A percentile compares a stretch with the other conserved stretches of the same genome.
Conservation (phyloP, 2,329 filamentous ascomycete species). For the Paecilomyces fulvus region DNA sequence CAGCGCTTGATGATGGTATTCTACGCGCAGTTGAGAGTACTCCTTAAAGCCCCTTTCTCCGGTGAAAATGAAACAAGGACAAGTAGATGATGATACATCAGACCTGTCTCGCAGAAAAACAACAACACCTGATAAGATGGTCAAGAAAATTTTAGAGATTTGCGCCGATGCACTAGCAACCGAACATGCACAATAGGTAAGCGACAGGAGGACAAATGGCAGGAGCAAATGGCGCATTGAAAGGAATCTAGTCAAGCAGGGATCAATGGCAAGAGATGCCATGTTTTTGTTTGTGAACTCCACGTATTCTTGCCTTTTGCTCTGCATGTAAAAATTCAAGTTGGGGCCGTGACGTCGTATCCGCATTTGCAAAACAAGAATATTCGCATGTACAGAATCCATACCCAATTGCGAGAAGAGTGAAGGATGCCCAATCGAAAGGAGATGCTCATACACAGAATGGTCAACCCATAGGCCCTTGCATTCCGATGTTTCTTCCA, state of each 20-base stretch:
- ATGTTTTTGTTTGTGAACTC: not conserved
- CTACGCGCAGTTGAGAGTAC: too few species aligned
- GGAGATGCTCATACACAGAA: not conserved
- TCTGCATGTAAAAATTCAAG: not conserved
- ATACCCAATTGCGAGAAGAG: not conserved
- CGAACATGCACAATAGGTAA: not conserved
- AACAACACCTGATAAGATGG: not conserved
- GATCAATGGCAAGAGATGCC: not conserved
- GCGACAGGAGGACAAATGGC: not conserved
- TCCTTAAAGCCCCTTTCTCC: not conserved
- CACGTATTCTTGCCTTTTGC: not conserved
- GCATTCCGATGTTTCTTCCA: not conserved
- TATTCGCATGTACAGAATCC: constrained; percentile 1
- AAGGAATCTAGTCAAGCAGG: not conserved
- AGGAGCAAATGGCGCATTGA: not conserved
- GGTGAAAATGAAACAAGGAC: not conserved
- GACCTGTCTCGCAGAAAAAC: not conserved
- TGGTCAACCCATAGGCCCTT: not conserved
- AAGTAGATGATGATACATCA: not conserved
- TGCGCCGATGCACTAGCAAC: not conserved
- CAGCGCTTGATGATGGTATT: not conserved
- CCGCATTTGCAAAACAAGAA: constrained; percentile 1
- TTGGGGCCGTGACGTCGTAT: constrained; percentile 1
- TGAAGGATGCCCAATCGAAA: not conserved
- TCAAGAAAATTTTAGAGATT: not conserved